Evolutionary conservation across 108 stramenopile species (phyloP).

Genomic region (Stephanodiscus minutulus): DNA sequence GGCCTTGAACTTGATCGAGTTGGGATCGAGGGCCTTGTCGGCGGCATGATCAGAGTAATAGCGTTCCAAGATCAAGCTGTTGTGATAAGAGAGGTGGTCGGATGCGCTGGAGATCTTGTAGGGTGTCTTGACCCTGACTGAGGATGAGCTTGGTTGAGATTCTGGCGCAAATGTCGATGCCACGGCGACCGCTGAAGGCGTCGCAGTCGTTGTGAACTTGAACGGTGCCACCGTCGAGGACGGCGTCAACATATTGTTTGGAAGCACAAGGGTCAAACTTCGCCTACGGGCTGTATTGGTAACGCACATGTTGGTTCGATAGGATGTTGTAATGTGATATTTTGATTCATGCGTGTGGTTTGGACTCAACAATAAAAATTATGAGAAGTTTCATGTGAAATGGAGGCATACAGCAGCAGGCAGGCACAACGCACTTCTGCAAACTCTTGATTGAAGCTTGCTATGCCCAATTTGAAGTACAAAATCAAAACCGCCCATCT

Average conservation of each 20-base stretch:
- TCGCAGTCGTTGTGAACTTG: not conserved
- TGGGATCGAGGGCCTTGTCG: constrained; percentile 50
- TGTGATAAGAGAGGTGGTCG: constrained; percentile 10
- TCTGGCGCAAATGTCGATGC: not conserved
- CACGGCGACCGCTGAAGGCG: constrained; percentile 3
- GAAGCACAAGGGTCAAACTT: constrained; percentile 33
- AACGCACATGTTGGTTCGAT: constrained; percentile 46
- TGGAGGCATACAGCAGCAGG: too few species aligned
- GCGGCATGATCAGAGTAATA: constrained; percentile 78
- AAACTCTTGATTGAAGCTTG: too few species aligned
- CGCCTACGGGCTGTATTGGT: constrained; percentile 41
- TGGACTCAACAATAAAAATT: not conserved
- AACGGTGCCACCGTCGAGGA: constrained; percentile 3
- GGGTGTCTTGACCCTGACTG: constrained; percentile 1
- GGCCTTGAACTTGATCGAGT: constrained; percentile 50
- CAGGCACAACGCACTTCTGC: too few species aligned
- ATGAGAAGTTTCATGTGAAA: too few species aligned
- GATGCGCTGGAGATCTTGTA: not conserved
- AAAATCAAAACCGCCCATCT: too few species aligned
- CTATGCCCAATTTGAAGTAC: too few species aligned
- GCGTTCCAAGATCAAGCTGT: constrained; percentile 52
- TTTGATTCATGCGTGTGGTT: not conserved
- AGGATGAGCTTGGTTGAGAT: constrained; percentile 6
- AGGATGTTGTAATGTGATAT: not conserved
- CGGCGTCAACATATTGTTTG: constrained; percentile 18